Evolutionary conservation across 202 grass and related monocot genomes (phyloP).

Genomic region (Schoenoplectus tabernaemontani): DNA sequence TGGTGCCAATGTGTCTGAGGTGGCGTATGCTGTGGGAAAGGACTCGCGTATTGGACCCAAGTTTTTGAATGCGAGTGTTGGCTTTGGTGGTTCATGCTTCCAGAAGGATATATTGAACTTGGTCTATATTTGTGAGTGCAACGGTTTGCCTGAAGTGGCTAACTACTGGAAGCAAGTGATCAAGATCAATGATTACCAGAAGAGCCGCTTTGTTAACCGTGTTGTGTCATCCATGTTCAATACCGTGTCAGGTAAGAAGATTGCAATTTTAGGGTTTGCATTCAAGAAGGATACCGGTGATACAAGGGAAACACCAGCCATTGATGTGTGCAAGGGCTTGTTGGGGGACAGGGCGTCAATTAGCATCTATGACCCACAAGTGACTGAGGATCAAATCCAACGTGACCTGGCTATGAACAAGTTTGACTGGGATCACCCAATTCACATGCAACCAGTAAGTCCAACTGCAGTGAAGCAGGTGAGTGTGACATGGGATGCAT

Average conservation of each 20-base stretch:
- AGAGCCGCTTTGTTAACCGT: constrained; percentile 83
- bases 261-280: constrained; percentile 73
- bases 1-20: constrained; percentile 59
- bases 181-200: constrained; percentile 91
- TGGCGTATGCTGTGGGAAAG: constrained; percentile 53
- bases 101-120: constrained; percentile 86
- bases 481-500: constrained; percentile 55
- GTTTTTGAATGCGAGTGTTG: constrained; percentile 70
- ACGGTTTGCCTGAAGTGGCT: constrained; percentile 73
- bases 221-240: constrained; percentile 91
- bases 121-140: constrained; percentile 93
- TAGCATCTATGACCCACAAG: constrained; percentile 78
- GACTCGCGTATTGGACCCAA: constrained; percentile 73
- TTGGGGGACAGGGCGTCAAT: constrained; percentile 59
- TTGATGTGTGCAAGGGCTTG: constrained; percentile 77
- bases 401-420: constrained; percentile 74
- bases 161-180: constrained; percentile 94
- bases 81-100: constrained; percentile 76
- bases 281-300: constrained; percentile 93
- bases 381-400: constrained; percentile 75
- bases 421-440: constrained; percentile 81
- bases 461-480: constrained; percentile 67
- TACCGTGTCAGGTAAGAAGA: constrained; percentile 69
- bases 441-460: constrained; percentile 63
- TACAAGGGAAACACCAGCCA: constrained; percentile 71